Evolutionary conservation across 2,329 filamentous ascomycete genomes (phyloP), one percentile per base, ranked within the genome.

Genomic region (Verticillium alfalfae): DNA sequence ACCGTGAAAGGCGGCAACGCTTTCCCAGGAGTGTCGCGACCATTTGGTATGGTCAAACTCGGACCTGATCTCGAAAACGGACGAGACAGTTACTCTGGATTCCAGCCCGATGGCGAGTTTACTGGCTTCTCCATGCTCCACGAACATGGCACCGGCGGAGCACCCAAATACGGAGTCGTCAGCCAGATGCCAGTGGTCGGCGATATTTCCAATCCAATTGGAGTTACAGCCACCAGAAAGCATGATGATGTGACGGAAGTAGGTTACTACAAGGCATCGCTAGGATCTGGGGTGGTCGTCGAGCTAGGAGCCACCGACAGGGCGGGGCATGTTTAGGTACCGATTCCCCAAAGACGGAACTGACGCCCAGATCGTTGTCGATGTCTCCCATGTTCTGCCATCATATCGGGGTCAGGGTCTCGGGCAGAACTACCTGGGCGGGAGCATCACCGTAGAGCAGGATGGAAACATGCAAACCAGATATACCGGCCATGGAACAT

Each of bases 111-210:
- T 34, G 84, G 84, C 3, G 78, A 81, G 37, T 82, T 88, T 65
- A 83, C 80, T 2, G 85, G 84, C 18, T 87, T 88, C 71, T 84
- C 81, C 62, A 78, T 88, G 81, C 83, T 88, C 67, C 87, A 89
- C 66, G 86, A 88, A 69, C 84, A 82, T 63, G 87, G 87, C 3
- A 91, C 87, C 0, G 88, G 88, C 8, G 88, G 88, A 1, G 86
- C 85, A 1, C 86, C 88, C 1, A 90, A 90, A 70, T 91, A 90
- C 63, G 88, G 88, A 5, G 85, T 88, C 1, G 82, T 88, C 37
- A 77, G 83, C 1, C 85, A 88, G 71, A 78, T 88, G 71, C 86
- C 84, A 0, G 71, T 84, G 1, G 67, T 81, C 0, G 84, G 83
- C 0, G 69, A 69, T 16, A 71, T 86, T 52, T 67, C 66, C 8